Conservation (phyloP, 2,329 filamentous ascomycete genomes). For the Chaetomium globosum region DNA sequence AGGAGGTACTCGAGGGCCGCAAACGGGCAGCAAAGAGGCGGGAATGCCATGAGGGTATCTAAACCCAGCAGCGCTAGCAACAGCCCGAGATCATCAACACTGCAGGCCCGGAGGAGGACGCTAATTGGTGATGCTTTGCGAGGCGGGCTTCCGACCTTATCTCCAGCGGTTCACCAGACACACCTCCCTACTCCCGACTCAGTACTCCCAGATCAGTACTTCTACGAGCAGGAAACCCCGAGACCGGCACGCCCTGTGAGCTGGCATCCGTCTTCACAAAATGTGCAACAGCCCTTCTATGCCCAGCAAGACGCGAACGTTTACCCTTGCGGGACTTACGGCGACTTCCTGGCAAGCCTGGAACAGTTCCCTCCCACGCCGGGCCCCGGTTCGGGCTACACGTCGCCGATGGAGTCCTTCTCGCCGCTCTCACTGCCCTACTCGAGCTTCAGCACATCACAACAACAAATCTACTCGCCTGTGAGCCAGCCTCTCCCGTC, state of each 20-base stretch:
- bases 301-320: constrained; percentile 44
- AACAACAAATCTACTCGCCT: constrained; percentile 43
- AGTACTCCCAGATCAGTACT: constrained; percentile 40
- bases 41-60: constrained; percentile 59
- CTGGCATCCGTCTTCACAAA: constrained; percentile 70
- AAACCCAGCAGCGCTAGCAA: constrained; percentile 71
- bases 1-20: constrained; percentile 55
- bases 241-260: constrained; percentile 64
- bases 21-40: constrained; percentile 51
- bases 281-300: constrained; percentile 44
- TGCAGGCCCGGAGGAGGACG: constrained; percentile 58
- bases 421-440: constrained; percentile 58
- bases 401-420: constrained; percentile 56
- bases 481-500: constrained; percentile 18
- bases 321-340: constrained; percentile 48
- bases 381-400: constrained; percentile 59
- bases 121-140: constrained; percentile 49
- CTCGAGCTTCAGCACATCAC: constrained; percentile 41
- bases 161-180: constrained; percentile 48
- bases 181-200: constrained; percentile 43
- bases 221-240: constrained; percentile 42
- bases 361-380: constrained; percentile 56
- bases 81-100: constrained; percentile 62
- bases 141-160: constrained; percentile 48
- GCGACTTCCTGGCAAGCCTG: constrained; percentile 46